These are phyloP conservation scores for Cyberlindnera mrakii DNA, from an alignment of 805 yeast genomes.

Conservation along the genomic window DNA sequence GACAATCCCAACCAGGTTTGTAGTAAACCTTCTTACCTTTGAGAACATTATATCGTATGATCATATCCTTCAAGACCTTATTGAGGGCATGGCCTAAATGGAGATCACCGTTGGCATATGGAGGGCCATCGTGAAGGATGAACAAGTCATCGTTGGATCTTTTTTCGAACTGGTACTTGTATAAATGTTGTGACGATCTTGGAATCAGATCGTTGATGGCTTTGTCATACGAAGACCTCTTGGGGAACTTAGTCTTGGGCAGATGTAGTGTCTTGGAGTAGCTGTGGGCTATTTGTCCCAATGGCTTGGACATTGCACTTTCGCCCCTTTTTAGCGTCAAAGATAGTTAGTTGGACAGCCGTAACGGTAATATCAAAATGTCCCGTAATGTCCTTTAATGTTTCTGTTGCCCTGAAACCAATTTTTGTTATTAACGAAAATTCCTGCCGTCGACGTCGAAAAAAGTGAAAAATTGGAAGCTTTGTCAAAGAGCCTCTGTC, in stretches of 20 bases:
- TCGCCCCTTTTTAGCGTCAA: neutral
- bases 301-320: neutral
- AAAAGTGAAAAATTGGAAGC: slow-evolving; percentile 3
- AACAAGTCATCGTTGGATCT: slow-evolving; percentile 39
- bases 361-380: neutral
- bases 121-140: slow-evolving; percentile 94
- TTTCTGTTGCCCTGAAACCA: neutral
- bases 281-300: slow-evolving; percentile 16
- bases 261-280: slow-evolving; percentile 30
- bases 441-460: slow-evolving; percentile 3
- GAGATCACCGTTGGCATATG: slow-evolving; percentile 92
- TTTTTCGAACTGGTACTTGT: slow-evolving; percentile 49
- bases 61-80: slow-evolving; percentile 82
- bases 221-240: slow-evolving; percentile 44
- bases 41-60: slow-evolving; percentile 63
- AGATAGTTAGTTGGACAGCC: neutral
- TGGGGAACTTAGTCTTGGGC: slow-evolving; percentile 67
- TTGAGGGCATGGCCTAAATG: slow-evolving; percentile 92
- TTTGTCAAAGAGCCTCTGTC: neutral
- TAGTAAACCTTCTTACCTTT: slow-evolving; percentile 61
- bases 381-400: neutral
- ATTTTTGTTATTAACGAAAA: neutral
- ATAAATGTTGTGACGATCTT: slow-evolving; percentile 52
- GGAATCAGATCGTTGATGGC: slow-evolving; percentile 40
- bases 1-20: slow-evolving; percentile 98